Percentiles rank a stretch among this genome's conserved stretches.
Conservation (phyloP, 2,329 filamentous ascomycete genomes). For the Myriosclerotinia curreyana region DNA sequence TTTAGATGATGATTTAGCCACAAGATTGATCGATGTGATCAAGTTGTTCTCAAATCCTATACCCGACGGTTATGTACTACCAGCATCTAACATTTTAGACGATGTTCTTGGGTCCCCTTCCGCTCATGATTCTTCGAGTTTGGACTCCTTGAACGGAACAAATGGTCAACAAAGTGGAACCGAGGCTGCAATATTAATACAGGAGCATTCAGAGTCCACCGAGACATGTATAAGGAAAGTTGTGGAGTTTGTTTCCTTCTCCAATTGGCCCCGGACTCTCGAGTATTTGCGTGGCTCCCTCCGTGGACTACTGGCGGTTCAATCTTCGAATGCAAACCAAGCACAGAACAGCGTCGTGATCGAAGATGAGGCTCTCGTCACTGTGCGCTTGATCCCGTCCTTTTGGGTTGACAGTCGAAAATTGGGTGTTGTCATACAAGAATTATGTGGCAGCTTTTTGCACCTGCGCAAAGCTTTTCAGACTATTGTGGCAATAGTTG, state of each 20-base stretch:
- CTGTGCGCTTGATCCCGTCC: slow-evolving; percentile 58
- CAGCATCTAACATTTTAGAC: slow-evolving; percentile 56
- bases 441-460: slow-evolving; percentile 64
- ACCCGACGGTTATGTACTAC: slow-evolving; percentile 55
- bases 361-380: slow-evolving; percentile 47
- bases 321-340: slow-evolving; percentile 31
- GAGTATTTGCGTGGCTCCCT: slow-evolving; percentile 53
- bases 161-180: slow-evolving; percentile 35
- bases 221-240: slow-evolving; percentile 55
- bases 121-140: slow-evolving; percentile 22
- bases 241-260: slow-evolving; percentile 62
- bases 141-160: slow-evolving; percentile 28
- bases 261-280: slow-evolving; percentile 59
- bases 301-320: slow-evolving; percentile 36
- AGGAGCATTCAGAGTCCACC: slow-evolving; percentile 44
- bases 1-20: slow-evolving; percentile 52
- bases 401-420: slow-evolving; percentile 64
- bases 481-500: slow-evolving; percentile 58
- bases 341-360: slow-evolving; percentile 28
- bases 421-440: slow-evolving; percentile 60
- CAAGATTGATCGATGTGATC: slow-evolving; percentile 53
- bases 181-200: slow-evolving; percentile 35
- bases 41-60: slow-evolving; percentile 58
- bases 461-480: slow-evolving; percentile 64
- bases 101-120: slow-evolving; percentile 42